phyloP scores from a whole-genome alignment of 2,329 filamentous ascomycete genomes.

The Chaetomiaceae sp. region DNA sequence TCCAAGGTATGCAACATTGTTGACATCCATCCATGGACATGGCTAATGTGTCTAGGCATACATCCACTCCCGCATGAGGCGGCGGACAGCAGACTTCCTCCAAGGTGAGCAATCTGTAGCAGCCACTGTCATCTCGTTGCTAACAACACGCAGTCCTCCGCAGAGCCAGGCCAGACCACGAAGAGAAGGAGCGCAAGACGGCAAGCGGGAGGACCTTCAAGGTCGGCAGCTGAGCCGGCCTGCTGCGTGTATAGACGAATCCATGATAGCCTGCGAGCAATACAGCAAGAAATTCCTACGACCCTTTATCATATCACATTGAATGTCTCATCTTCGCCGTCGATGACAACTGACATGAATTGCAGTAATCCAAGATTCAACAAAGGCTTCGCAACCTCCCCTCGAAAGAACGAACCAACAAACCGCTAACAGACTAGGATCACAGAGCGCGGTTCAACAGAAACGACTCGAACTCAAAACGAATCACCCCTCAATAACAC shows the following conservation, averaged over 20 bases:
- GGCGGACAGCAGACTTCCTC: constrained; percentile 95
- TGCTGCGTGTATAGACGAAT: background rate
- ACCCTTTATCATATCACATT: too few species aligned
- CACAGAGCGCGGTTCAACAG: background rate
- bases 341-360: too few species aligned
- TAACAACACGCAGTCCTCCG: constrained; percentile 66
- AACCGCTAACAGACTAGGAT: too few species aligned
- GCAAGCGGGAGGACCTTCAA: constrained; percentile 92
- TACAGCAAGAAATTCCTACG: constrained; percentile 31
- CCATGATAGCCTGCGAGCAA: constrained; percentile 10
- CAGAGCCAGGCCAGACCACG: constrained; percentile 87
- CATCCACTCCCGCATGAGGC: constrained; percentile 97
- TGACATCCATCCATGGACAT: fast-evolving
- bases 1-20: constrained; percentile 61
- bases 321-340: too few species aligned
- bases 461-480: background rate
- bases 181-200: constrained; percentile 97
- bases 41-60: constrained; percentile 59
- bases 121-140: background rate
- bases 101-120: constrained; percentile 62
- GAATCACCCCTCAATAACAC: constrained; percentile 29
- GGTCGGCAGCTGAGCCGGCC: constrained; percentile 27
- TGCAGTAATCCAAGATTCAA: too few species aligned
- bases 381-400: too few species aligned
- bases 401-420: too few species aligned